These are phyloP conservation scores for Hysterangium stoloniferum DNA, from an alignment of 768 basidiomycete genomes.

Conservation along the genomic window DNA sequence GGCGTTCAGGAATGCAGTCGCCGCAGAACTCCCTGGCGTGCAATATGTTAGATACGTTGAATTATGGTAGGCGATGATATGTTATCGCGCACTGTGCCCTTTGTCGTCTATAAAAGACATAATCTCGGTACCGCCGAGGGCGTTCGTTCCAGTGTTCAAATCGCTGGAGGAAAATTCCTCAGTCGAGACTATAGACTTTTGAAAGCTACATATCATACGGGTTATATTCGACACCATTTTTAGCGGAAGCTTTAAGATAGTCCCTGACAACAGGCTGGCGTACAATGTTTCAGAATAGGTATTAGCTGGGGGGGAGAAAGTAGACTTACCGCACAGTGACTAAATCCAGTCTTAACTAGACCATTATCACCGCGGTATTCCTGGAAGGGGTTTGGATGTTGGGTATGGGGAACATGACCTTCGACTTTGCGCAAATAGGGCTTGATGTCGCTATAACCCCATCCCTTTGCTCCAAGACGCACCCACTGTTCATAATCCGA, in stretches of 20 bases:
- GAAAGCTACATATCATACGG: not conserved
- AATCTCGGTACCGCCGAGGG: not conserved
- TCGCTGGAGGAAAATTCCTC: no score
- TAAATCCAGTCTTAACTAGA: not conserved
- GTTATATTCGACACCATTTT: not conserved
- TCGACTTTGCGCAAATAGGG: slow-evolving; percentile 11
- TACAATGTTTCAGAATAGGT: not conserved
- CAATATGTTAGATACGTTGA: no score
- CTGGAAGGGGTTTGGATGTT: not conserved
- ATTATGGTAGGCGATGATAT: no score
- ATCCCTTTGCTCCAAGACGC: slow-evolving; percentile 16
- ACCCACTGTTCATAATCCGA: slow-evolving; percentile 19
- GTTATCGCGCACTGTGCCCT: not conserved
- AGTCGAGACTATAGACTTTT: no score
- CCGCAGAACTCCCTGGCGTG: slow-evolving; percentile 10
- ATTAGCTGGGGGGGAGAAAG: not conserved
- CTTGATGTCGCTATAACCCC: slow-evolving; percentile 17
- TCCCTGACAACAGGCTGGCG: not conserved
- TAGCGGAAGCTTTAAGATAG: not conserved
- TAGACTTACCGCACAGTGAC: not conserved
- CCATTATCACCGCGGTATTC: not conserved
- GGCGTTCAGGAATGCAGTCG: slow-evolving; percentile 20
- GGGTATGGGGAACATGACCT: not conserved
- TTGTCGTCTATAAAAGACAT: slow-evolving; percentile 3
- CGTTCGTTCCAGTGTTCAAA: not conserved